These are phyloP conservation scores for Blastobotrys capitulatus DNA, from an alignment of 1,139 yeast genomes.

Conservation along the genomic window DNA sequence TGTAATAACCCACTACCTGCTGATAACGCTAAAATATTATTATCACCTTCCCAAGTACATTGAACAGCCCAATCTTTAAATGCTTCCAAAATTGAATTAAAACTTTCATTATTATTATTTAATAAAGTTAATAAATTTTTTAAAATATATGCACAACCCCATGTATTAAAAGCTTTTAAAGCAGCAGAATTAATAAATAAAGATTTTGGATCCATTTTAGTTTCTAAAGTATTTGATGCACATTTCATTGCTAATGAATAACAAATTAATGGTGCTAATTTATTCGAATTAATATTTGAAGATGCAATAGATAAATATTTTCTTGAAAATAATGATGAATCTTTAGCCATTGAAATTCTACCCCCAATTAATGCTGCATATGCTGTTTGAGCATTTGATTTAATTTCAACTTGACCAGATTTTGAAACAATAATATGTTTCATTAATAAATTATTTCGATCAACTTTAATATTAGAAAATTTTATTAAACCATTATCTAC, in stretches of 20 bases:
- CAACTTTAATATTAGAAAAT: constrained; percentile 73
- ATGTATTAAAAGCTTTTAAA: constrained; percentile 81
- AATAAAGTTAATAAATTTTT: too few relatives aligned
- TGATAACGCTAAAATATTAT: constrained; percentile 75
- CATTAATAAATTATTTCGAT: constrained; percentile 76
- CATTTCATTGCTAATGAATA: constrained; percentile 73
- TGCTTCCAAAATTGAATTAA: constrained; percentile 56
- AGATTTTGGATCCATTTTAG: constrained; percentile 57
- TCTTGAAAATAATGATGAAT: constrained; percentile 74
- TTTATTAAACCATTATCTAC: constrained; percentile 93
- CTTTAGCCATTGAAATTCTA: constrained; percentile 83
- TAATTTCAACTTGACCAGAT: constrained; percentile 56
- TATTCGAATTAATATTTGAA: constrained; percentile 59
- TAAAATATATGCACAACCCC: constrained; percentile 63
- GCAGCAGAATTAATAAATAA: constrained; percentile 84
- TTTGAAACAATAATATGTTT: constrained; percentile 69
- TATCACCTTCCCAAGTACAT: constrained; percentile 98
- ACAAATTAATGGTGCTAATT: constrained; percentile 76
- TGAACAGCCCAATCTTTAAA: constrained; percentile 91
- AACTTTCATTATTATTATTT: too few relatives aligned
- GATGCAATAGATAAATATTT: constrained; percentile 78
- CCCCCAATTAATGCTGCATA: constrained; percentile 85
- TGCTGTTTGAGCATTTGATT: constrained; percentile 82
- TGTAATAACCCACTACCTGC: constrained; percentile 51
- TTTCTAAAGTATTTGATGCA: constrained; percentile 55